Conservation (phyloP, 2,329 filamentous ascomycete species). For the Fusarium annulatum region DNA sequence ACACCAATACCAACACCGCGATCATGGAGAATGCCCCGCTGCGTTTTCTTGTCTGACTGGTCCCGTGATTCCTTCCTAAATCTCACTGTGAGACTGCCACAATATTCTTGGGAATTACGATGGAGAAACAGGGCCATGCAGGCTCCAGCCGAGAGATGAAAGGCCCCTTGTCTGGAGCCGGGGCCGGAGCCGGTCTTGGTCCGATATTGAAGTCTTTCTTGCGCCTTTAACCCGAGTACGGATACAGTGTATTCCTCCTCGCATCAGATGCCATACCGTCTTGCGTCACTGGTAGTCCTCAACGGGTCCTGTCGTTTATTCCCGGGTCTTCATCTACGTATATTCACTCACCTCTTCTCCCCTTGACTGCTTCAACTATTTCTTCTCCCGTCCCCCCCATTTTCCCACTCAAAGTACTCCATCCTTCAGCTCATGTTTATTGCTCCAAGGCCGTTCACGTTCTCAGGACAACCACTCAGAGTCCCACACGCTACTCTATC, state of each 20-base stretch:
- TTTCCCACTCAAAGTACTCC: not conserved
- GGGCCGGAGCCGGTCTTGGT: slow-evolving; percentile 8
- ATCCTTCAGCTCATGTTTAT: slow-evolving; percentile 37
- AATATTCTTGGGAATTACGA: slow-evolving; percentile 16
- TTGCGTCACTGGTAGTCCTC: slow-evolving; percentile 17
- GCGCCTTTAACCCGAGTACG: slow-evolving; percentile 2
- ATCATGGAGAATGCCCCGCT: slow-evolving; percentile 37
- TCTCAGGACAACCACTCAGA: slow-evolving; percentile 24
- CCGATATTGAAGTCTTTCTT: slow-evolving; percentile 29
- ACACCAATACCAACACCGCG: slow-evolving; percentile 26
- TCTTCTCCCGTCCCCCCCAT: slow-evolving; percentile 2
- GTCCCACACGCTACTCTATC: slow-evolving; percentile 11
- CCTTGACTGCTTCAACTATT: not conserved
- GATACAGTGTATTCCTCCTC: slow-evolving; percentile 18
- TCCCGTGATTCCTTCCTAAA: not conserved
- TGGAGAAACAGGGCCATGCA: slow-evolving; percentile 10
- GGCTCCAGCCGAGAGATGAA: slow-evolving; percentile 5
- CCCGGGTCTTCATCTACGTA: slow-evolving; percentile 7
- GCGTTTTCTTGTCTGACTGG: slow-evolving; percentile 23
- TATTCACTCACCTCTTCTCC: not conserved
- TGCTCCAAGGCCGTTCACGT: slow-evolving; percentile 24
- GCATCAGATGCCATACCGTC: not conserved
- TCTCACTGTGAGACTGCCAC: not conserved
- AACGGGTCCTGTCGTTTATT: slow-evolving; percentile 14
- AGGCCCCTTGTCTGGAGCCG: not conserved